A percentile compares a stretch with the other conserved stretches of the same genome.
Conservation (phyloP, 768 basidiomycete genomes). For the Multifurca ochricompacta region DNA sequence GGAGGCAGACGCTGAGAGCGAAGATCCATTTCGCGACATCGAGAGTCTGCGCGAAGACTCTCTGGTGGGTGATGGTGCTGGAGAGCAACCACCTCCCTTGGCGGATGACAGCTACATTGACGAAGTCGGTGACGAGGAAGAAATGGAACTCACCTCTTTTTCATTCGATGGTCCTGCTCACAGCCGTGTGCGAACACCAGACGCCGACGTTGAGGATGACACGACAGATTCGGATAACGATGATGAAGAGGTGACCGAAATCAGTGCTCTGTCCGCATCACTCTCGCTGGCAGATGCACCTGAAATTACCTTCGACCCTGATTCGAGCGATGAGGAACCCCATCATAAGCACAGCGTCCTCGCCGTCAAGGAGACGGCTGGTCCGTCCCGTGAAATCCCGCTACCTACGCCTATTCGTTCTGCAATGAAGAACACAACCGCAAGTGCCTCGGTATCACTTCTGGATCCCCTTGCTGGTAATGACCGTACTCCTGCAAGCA, state of each 20-base stretch:
- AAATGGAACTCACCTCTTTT: slow-evolving; percentile 62
- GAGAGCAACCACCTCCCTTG: slow-evolving; percentile 4
- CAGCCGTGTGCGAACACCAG: slow-evolving; percentile 27
- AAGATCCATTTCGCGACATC: slow-evolving; percentile 89
- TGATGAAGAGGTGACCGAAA: slow-evolving; percentile 21
- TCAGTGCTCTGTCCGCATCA: slow-evolving; percentile 21
- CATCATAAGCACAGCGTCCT: slow-evolving; percentile 14
- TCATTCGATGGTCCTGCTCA: slow-evolving; percentile 58
- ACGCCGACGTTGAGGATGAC: slow-evolving; percentile 27
- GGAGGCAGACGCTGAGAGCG: slow-evolving; percentile 47
- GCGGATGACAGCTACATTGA: slow-evolving; percentile 33
- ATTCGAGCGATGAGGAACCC: slow-evolving; percentile 15
- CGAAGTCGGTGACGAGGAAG: slow-evolving; percentile 54
- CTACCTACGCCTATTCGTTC: slow-evolving; percentile 33
- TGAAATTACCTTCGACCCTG: slow-evolving; percentile 9
- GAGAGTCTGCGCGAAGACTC: slow-evolving; percentile 64
- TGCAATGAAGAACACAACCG: slow-evolving; percentile 36
- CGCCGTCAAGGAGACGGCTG: slow-evolving; percentile 6
- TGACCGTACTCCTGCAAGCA: slow-evolving; percentile 48
- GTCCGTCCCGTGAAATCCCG: slow-evolving; percentile 15
- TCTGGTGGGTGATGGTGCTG: slow-evolving; percentile 16
- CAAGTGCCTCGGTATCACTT: slow-evolving; percentile 51
- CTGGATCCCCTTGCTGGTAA: slow-evolving; percentile 43
- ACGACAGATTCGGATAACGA: slow-evolving; percentile 37
- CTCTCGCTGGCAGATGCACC: slow-evolving; percentile 16